Evolutionary conservation across 257 asterid genomes (phyloP).

Genomic region (Lavandula angustifolia): DNA sequence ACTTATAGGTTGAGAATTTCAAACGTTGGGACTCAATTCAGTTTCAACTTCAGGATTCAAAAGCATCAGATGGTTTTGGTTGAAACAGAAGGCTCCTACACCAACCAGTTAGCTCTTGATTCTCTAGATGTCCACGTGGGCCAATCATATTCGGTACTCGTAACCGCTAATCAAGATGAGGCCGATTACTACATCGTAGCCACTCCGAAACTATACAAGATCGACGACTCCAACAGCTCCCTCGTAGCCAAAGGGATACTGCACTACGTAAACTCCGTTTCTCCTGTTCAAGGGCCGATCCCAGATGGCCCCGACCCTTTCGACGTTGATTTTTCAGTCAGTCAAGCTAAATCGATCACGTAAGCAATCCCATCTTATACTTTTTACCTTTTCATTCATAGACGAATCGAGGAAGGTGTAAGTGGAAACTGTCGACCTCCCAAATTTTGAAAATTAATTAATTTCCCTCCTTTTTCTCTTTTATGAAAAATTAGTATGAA

Average conservation of each 20-base stretch:
- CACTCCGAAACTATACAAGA: conserved; percentile 35
- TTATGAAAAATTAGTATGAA: too few relatives aligned
- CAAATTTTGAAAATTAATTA: too few relatives aligned
- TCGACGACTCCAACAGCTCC: conserved; percentile 7
- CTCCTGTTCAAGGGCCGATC: conserved; percentile 37
- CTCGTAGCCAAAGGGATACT: conserved; percentile 45
- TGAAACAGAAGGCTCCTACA: conserved; percentile 65
- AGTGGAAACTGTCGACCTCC: too few relatives aligned
- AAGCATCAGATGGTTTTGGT: conserved; percentile 52
- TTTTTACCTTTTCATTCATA: too few relatives aligned
- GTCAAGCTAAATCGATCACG: conserved; percentile 60
- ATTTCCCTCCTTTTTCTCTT: too few relatives aligned
- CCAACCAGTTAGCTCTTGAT: conserved; percentile 45
- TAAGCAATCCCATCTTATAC: background rate
- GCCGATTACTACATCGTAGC: conserved; percentile 56
- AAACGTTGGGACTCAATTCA: conserved; percentile 45
- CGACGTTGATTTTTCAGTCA: conserved; percentile 44
- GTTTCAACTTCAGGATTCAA: conserved; percentile 55
- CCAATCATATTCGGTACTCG: conserved; percentile 56
- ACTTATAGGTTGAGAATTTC: conserved; percentile 51
- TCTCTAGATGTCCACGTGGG: conserved; percentile 60
- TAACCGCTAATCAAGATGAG: conserved; percentile 49
- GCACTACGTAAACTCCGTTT: conserved; percentile 43
- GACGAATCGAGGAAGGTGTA: too few relatives aligned
- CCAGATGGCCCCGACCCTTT: conserved; percentile 52